Evolutionary conservation across 1,139 yeast species (phyloP).

Genomic region (Torulaspora globosa): DNA sequence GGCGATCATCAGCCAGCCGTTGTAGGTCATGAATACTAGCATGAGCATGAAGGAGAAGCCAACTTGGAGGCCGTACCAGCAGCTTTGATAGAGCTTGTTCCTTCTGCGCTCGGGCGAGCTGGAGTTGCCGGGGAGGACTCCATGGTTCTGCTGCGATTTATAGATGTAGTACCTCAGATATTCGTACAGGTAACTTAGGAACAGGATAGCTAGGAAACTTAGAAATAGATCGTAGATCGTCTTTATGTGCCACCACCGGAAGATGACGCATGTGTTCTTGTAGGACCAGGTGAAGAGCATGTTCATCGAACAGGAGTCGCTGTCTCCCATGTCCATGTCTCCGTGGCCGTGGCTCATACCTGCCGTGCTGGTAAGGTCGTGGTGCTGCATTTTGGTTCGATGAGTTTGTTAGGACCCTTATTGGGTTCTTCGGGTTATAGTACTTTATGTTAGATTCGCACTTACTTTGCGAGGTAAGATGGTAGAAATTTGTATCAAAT

Average conservation of each 20-base stretch:
- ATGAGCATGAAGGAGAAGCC: conserved; percentile 73
- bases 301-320: conserved; percentile 56
- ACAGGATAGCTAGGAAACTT: conserved; percentile 49
- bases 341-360: conserved; percentile 40
- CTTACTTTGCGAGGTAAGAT: not conserved
- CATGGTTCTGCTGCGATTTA: conserved; percentile 17
- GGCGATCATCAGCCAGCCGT: conserved; percentile 77
- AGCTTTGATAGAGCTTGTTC: conserved; percentile 39
- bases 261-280: conserved; percentile 65
- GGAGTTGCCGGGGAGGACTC: conserved; percentile 6
- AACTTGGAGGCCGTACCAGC: conserved; percentile 65
- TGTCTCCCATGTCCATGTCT: conserved; percentile 29
- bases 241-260: conserved; percentile 74
- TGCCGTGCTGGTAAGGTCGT: conserved; percentile 2
- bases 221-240: conserved; percentile 49
- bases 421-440: not conserved
- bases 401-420: not conserved
- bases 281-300: conserved; percentile 86
- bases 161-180: conserved; percentile 43
- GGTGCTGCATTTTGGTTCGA: conserved; percentile 4
- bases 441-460: too few species aligned
- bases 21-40: conserved; percentile 81
- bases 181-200: conserved; percentile 60
- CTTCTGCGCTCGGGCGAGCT: conserved; percentile 9
- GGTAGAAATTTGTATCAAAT: conserved; percentile 20